Base-by-base conservation (phyloP, 2,329 filamentous ascomycete species). In the Fusarium equiseti region DNA sequence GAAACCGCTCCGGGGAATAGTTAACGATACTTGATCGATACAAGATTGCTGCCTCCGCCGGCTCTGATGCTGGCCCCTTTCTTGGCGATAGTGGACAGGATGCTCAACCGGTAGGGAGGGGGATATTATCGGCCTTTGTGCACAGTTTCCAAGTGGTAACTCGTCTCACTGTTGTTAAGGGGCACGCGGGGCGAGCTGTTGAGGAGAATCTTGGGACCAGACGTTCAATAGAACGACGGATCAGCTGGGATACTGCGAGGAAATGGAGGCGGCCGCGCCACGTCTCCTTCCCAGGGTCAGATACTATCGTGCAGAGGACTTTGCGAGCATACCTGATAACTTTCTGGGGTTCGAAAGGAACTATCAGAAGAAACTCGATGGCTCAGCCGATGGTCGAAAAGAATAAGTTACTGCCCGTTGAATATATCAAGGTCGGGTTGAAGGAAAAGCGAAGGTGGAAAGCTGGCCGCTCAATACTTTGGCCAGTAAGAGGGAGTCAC, bases 371-470 rank as follows among this genome's bases (percentile, higher is more conserved):
- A 55, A 12, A 10, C 13, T 24, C n/a, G 63, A 31, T 16, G 49
- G 31, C 46, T 11, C 22, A 5, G 35, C 24, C 16, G 32, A 48
- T 16, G 16, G 10, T 18, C 10, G 60, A 22, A 6, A 42, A 43
- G 42, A 31, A 12, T n/a, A 10, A 7, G 24, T 11, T 18, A 18
- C 18, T 43, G 12, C 16, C 15, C 10, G 24, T 13, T 5, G 24
- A 53, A 27, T n/a, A 42, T 58, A 29, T 27, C 13, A 35, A 50
- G 20, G 42, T 50, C 35, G 26, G n/a, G 26, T 62, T 40, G 62
- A 26, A 49, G 43, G 26, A 22, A 22, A 45, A 57, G 43, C 24
- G 8, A 18, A 20, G 18, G 18, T 48, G 35, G 26, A 40, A 45
- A 26, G 26, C 35, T 38, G 38, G n/a, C 26, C 10, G 6, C 43